phyloP scores from a whole-genome alignment of 2,329 filamentous ascomycete species.

The Colletotrichum godetiae region DNA sequence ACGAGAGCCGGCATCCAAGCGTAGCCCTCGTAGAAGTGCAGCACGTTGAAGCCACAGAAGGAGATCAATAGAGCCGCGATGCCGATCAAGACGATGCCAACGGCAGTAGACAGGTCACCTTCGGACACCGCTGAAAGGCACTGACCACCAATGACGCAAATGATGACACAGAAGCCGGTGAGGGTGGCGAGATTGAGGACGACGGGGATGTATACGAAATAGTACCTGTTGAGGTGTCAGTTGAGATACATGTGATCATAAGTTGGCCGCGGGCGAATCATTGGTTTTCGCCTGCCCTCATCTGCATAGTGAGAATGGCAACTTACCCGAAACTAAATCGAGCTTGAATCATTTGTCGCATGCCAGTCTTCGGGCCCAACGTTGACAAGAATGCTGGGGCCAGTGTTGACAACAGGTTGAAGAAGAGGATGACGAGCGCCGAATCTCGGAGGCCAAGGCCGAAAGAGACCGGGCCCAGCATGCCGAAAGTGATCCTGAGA shows the following conservation, averaged over 20 bases:
- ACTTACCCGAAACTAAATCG: constrained; percentile 46
- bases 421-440: constrained; percentile 59
- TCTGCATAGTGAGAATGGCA: accelerated
- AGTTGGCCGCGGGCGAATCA: background rate
- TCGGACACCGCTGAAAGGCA: constrained; percentile 51
- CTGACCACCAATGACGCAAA: constrained; percentile 58
- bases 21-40: constrained; percentile 59
- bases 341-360: constrained; percentile 60
- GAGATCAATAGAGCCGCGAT: constrained; percentile 57
- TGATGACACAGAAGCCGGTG: constrained; percentile 60
- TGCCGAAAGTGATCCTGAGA: constrained; percentile 53
- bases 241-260: background rate
- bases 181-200: constrained; percentile 60
- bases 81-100: constrained; percentile 61
- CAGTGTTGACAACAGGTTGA: constrained; percentile 53
- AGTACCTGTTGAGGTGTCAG: constrained; percentile 21
- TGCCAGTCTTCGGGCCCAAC: constrained; percentile 56
- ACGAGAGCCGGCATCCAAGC: constrained; percentile 57
- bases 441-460: constrained; percentile 55
- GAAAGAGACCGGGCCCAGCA: constrained; percentile 55
- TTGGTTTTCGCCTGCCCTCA: background rate
- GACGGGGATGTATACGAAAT: constrained; percentile 37
- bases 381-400: constrained; percentile 54
- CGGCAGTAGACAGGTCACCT: constrained; percentile 51
- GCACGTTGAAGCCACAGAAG: constrained; percentile 57